These are phyloP conservation scores for Trichoderma aggressivum DNA, from an alignment of 2,329 filamentous ascomycete species.

Conservation along the genomic window DNA sequence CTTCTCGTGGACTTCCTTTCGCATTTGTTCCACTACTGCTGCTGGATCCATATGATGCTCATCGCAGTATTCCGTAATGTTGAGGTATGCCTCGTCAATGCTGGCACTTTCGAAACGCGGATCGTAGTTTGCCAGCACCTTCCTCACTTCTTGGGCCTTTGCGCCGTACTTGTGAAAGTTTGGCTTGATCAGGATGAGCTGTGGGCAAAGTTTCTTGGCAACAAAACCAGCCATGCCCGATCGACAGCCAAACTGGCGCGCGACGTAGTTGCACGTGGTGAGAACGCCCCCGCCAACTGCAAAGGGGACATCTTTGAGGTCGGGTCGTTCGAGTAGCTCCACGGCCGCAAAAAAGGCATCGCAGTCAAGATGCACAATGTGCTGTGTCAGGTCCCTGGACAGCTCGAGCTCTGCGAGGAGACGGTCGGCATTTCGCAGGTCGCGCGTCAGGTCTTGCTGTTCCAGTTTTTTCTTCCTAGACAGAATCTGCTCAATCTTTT, in stretches of 20 bases:
- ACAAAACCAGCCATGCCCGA: conserved; percentile 97
- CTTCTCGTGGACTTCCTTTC: conserved; percentile 69
- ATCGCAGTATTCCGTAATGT: conserved; percentile 82
- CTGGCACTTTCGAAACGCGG: conserved; percentile 88
- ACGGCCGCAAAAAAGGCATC: conserved; percentile 98
- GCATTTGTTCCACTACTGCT: conserved; percentile 73
- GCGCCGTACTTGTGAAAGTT: conserved; percentile 89
- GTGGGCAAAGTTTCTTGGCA: conserved; percentile 87
- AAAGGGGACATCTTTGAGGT: conserved; percentile 82
- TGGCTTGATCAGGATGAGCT: conserved; percentile 75
- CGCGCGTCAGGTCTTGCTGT: conserved; percentile 67
- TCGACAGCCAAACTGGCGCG: conserved; percentile 83
- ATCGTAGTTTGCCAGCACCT: conserved; percentile 83
- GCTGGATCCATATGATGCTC: conserved; percentile 66
- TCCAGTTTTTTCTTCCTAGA: conserved; percentile 73
- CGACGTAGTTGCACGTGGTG: conserved; percentile 78
- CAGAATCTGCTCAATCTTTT: conserved; percentile 79
- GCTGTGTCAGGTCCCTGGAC: conserved; percentile 75
- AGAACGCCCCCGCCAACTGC: conserved; percentile 73
- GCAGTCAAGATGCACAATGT: conserved; percentile 89
- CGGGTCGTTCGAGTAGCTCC: conserved; percentile 78
- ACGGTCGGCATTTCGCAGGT: conserved; percentile 74
- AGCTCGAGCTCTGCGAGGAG: conserved; percentile 76
- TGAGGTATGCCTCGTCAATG: conserved; percentile 94
- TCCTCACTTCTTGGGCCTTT: conserved; percentile 84